These are phyloP conservation scores for Trametes sanguinea DNA, from an alignment of 768 basidiomycete genomes.

Conservation along the genomic window DNA sequence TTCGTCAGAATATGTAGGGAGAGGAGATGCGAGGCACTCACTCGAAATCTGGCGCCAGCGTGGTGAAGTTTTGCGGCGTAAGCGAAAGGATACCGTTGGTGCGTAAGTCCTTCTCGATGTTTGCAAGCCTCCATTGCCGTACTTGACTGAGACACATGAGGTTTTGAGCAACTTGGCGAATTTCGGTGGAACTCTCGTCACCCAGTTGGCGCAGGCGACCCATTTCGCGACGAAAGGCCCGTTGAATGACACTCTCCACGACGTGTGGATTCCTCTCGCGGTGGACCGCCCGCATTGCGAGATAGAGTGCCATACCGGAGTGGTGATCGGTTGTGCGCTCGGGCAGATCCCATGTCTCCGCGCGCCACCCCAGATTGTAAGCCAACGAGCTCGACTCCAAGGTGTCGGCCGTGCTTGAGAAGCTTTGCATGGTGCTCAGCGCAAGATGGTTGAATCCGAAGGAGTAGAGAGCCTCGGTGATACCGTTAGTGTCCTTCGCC, in stretches of 20 bases:
- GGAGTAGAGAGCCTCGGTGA: conserved; percentile 79
- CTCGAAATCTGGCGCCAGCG: conserved; percentile 64
- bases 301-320: conserved; percentile 67
- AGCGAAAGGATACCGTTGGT: conserved; percentile 36
- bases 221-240: conserved; percentile 61
- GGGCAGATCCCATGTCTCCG: conserved; percentile 94
- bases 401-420: conserved; percentile 13
- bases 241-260: conserved; percentile 52
- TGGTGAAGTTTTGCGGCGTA: conserved; percentile 46
- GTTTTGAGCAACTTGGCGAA: conserved; percentile 65
- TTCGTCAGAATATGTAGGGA: neutral
- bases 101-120: conserved; percentile 37
- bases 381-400: conserved; percentile 38
- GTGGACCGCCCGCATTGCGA: conserved; percentile 78
- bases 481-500: conserved; percentile 54
- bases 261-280: conserved; percentile 63
- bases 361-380: conserved; percentile 91
- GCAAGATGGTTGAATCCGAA: conserved; percentile 94
- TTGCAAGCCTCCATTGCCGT: conserved; percentile 54
- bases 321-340: conserved; percentile 47
- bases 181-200: conserved; percentile 78
- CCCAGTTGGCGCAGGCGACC: conserved; percentile 62
- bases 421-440: conserved; percentile 46
- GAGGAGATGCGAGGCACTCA: conserved; percentile 37
- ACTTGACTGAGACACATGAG: conserved; percentile 85